Conservation (phyloP, 1,284 basidiomycete genomes). For the Marasmius tenuissimus region DNA sequence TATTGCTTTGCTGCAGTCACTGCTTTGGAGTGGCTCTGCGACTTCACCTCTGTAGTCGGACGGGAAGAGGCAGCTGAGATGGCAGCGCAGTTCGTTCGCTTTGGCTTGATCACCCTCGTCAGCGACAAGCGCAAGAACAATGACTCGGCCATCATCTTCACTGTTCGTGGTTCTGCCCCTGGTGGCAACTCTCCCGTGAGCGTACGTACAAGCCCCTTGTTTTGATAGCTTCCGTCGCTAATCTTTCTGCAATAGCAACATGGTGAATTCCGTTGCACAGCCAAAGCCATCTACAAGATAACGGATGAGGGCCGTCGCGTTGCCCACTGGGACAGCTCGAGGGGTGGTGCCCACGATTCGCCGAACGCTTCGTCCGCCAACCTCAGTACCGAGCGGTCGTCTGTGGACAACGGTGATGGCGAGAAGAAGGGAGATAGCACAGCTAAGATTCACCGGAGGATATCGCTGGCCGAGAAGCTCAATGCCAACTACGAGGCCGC, state of each 20-base stretch:
- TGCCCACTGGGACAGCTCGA: conserved; percentile 75
- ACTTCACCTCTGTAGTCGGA: conserved; percentile 95
- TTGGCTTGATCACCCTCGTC: conserved; percentile 86
- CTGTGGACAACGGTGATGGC: conserved; percentile 39
- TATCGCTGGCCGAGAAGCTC: conserved; percentile 77
- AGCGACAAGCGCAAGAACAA: conserved; percentile 87
- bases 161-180: conserved; percentile 79
- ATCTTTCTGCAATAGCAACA: conserved; percentile 55
- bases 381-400: conserved; percentile 48
- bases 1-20: conserved; percentile 85
- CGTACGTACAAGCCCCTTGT: conserved; percentile 42
- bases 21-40: conserved; percentile 95
- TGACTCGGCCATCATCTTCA: conserved; percentile 87
- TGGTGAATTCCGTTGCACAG: conserved; percentile 94
- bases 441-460: conserved; percentile 73
- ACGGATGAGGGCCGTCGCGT: conserved; percentile 87
- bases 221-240: conserved; percentile 15
- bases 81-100: conserved; percentile 95
- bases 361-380: conserved; percentile 68
- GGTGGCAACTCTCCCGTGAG: conserved; percentile 71
- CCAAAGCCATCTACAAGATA: conserved; percentile 92
- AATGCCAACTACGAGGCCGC: conserved; percentile 58
- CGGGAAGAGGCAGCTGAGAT: conserved; percentile 97
- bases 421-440: conserved; percentile 42
- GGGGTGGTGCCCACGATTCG: conserved; percentile 44